These are phyloP conservation scores for Herpetomonas muscarum DNA, from an alignment of 208 protist genomes.

Conservation along the genomic window DNA sequence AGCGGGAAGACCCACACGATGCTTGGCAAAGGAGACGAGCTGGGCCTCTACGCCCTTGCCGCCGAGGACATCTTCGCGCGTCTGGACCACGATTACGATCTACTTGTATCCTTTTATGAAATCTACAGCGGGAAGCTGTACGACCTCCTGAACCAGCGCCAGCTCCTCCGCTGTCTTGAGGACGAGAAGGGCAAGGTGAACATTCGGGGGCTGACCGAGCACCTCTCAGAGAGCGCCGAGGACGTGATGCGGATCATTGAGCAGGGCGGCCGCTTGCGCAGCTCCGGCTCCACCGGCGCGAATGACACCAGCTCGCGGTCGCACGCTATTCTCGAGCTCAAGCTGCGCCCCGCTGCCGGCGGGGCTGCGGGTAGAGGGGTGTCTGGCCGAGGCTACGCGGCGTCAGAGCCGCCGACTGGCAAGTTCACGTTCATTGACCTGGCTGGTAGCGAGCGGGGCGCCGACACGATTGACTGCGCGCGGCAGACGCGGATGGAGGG, in stretches of 20 bases:
- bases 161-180: constrained; percentile 55
- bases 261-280: constrained; percentile 70
- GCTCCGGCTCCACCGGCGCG: constrained; percentile 88
- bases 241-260: constrained; percentile 76
- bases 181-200: constrained; percentile 61
- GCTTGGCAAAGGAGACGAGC: constrained; percentile 63
- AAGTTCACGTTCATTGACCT: constrained; percentile 91
- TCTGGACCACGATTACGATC: constrained; percentile 22
- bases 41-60: constrained; percentile 68
- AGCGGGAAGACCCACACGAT: constrained; percentile 92
- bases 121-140: constrained; percentile 83
- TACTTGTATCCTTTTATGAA: constrained; percentile 75
- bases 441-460: constrained; percentile 88
- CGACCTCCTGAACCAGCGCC: constrained; percentile 67
- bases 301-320: constrained; percentile 93
- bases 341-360: constrained; percentile 15
- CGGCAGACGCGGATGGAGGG: constrained; percentile 88
- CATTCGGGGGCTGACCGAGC: constrained; percentile 65
- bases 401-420: constrained; percentile 34
- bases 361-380: neutral
- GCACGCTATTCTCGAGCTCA: constrained; percentile 93
- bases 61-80: constrained; percentile 67
- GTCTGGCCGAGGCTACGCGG: constrained; percentile 1
- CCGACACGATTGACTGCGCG: constrained; percentile 68
- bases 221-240: constrained; percentile 35